Base-by-base conservation (phyloP, 2,329 filamentous ascomycete genomes). In the Rutstroemia sp. region DNA sequence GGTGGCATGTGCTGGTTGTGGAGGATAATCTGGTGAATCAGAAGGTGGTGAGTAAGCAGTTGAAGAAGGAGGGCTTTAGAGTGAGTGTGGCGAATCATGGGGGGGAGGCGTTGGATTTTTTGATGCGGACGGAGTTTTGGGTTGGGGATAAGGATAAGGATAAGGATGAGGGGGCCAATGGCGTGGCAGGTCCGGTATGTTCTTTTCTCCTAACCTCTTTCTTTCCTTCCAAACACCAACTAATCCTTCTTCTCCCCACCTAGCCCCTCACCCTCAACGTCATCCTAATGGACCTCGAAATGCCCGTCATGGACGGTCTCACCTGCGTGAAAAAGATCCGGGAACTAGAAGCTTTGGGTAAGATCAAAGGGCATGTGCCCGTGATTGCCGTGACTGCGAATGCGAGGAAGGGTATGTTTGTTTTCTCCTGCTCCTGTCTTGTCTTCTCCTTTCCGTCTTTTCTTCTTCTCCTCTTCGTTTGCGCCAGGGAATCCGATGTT, bases 281-380 rank as follows among this genome's bases (percentile, higher is more conserved):
- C 47, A 83, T 91, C 8, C 70, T 91, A 4, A 90, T 91, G 87
- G 88, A 92, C 65, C 76, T 90, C 50, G 87, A 90, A 65, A 91
- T 91, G 88, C 88, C 88, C 1, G 78, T 90, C 48, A 90, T 91
- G 88, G 87, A 92, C 64, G 88, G 88, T 37, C 81, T 88, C 70
- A 86, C 86, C 2, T 89, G 87, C 60, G 84, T 87, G 12, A 76
- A 78, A 44, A 80, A 75, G 58, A 90, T 92, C 53, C 78, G 88
- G n/a, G 78, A 85, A 58, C 74, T 88, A 19, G 86, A 92, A 68
- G 73, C 72, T 49, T 75, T 81, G 53, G 82, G 82, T 1, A 80
- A 76, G 34, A 79, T 88, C 48, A 74, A 78, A 17, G 73, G 76
- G 50, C 86, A 89, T 65, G 81, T 89, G 16, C 86, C 87, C 2